These are phyloP conservation scores for Rhodotorula sp. DNA, from an alignment of 1,284 basidiomycete genomes.

Conservation along the genomic window DNA sequence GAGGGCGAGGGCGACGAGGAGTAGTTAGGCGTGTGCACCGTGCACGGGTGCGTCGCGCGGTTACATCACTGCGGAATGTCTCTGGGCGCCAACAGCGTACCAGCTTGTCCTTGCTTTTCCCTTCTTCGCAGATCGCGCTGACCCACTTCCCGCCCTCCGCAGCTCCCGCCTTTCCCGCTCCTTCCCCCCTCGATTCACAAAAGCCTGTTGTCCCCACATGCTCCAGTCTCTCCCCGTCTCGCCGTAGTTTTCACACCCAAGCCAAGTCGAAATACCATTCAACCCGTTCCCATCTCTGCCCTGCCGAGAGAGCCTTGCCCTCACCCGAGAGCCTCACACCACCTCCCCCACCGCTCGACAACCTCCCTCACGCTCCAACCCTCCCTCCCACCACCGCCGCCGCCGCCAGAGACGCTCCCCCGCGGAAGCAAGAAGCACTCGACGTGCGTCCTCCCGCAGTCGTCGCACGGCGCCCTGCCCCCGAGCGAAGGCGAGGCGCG, in stretches of 20 bases:
- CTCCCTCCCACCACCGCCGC: neutral
- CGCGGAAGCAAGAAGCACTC: slow-evolving; percentile 37
- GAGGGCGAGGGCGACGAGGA: slow-evolving; percentile 13
- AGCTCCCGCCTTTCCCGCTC: too few relatives aligned
- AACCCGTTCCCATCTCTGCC: too few relatives aligned
- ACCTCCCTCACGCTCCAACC: slow-evolving; percentile 30
- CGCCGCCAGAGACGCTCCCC: neutral
- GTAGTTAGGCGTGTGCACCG: neutral
- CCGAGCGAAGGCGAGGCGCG: neutral
- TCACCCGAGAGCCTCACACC: slow-evolving; percentile 27
- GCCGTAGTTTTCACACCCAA: too few relatives aligned
- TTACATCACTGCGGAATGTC: too few relatives aligned
- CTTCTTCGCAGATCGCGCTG: too few relatives aligned
- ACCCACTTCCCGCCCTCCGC: too few relatives aligned
- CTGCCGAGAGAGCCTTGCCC: too few relatives aligned
- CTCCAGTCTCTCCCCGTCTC: neutral
- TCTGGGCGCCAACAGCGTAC: too few relatives aligned
- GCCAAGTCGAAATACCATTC: too few relatives aligned
- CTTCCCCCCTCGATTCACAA: too few relatives aligned
- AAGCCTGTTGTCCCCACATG: neutral
- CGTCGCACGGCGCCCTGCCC: slow-evolving; percentile 20
- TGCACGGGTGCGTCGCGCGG: neutral
- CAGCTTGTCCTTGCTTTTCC: too few relatives aligned
- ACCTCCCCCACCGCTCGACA: slow-evolving; percentile 42
- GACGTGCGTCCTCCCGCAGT: slow-evolving; percentile 42